A percentile compares a stretch with the other conserved stretches of the same genome.
Evolutionary conservation across 345 rosid genomes (phyloP).

Genomic region (Excoecaria cochinchinensis): DNA sequence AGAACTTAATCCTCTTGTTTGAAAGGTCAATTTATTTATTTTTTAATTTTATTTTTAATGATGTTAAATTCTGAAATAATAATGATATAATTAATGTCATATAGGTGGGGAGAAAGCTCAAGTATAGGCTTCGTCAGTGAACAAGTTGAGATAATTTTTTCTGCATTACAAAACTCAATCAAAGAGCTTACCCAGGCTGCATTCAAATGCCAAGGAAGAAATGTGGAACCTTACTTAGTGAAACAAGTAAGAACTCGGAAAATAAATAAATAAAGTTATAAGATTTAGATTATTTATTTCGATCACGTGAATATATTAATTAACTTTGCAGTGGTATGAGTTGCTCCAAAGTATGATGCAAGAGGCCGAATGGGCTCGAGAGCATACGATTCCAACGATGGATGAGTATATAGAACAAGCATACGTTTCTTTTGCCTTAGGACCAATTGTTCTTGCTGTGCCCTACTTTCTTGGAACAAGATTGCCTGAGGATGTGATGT

Average conservation of each 20-base stretch:
- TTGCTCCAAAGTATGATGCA: neutral
- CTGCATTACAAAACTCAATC: neutral
- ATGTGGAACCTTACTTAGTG: neutral
- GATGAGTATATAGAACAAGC: neutral
- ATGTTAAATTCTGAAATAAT: neutral
- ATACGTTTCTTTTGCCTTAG: neutral
- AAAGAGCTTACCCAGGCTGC: neutral
- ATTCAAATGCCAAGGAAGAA: neutral
- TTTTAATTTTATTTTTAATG: neutral
- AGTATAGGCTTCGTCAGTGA: neutral
- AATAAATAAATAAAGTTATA: neutral
- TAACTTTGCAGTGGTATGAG: neutral
- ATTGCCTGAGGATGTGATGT: neutral
- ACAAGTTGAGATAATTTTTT: neutral
- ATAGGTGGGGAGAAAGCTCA: conserved; percentile 2
- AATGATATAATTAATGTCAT: neutral
- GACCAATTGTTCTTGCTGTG: neutral
- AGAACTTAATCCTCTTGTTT: neutral
- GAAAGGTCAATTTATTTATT: neutral
- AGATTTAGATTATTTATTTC: neutral
- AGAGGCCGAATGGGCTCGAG: neutral
- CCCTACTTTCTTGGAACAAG: neutral
- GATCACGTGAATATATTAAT: neutral
- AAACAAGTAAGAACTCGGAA: neutral
- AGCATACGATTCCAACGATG: neutral